A percentile compares a stretch with the other conserved stretches of the same genome.
phyloP scores from a whole-genome alignment of 2,329 filamentous ascomycete species.

The Amylocarpus encephaloides region DNA sequence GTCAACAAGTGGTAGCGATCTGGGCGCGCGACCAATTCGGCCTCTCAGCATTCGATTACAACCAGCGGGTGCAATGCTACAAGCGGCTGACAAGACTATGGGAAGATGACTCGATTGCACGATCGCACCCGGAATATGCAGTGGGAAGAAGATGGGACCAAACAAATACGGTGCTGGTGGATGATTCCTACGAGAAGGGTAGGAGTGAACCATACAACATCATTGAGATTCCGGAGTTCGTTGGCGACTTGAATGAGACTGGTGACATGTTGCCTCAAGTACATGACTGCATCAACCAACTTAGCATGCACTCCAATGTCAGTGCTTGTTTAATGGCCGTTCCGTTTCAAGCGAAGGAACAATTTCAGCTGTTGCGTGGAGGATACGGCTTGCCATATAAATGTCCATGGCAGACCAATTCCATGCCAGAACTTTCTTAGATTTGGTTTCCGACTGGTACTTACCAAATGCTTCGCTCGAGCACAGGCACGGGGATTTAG shows the following conservation, averaged over 20 bases:
- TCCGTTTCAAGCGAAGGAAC: conserved; percentile 39
- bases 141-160: conserved; percentile 60
- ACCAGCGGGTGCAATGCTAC: conserved; percentile 73
- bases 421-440: neutral
- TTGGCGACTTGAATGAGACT: conserved; percentile 38
- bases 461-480: neutral
- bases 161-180: conserved; percentile 81
- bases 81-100: conserved; percentile 75
- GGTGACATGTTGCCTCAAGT: conserved; percentile 47
- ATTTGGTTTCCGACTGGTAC: neutral
- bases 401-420: neutral
- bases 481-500: too few species aligned
- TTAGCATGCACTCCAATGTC: conserved; percentile 51
- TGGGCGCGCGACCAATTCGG: conserved; percentile 77
- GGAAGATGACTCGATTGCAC: conserved; percentile 42
- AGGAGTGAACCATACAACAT: conserved; percentile 78
- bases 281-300: conserved; percentile 53
- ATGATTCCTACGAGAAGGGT: conserved; percentile 78
- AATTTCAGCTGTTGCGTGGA: neutral
- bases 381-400: neutral
- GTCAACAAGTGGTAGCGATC: conserved; percentile 53
- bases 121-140: conserved; percentile 39
- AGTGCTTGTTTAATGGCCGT: conserved; percentile 51
- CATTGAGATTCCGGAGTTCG: conserved; percentile 73
- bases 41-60: conserved; percentile 59